phyloP scores from a whole-genome alignment of 257 asterid species.

The Fraxinus pennsylvanica region DNA sequence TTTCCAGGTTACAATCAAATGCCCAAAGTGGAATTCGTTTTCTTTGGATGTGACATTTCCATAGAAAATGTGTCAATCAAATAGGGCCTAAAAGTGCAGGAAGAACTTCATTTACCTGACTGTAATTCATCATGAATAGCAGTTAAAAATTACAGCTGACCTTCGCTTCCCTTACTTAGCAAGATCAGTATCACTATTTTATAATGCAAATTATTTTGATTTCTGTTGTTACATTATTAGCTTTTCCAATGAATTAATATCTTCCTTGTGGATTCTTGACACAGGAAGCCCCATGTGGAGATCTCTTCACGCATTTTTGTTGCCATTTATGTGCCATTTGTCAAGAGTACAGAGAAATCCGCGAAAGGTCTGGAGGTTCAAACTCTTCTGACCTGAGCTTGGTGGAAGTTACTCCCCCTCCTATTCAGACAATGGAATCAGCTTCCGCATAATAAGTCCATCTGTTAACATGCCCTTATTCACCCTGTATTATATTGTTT shows the following conservation, averaged over 20 bases:
- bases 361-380: constrained; percentile 56
- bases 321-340: constrained; percentile 91
- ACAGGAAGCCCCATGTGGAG: constrained; percentile 97
- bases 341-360: constrained; percentile 92
- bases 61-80: no score
- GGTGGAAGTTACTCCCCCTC: constrained; percentile 70
- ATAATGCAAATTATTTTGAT: neutral
- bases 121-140: neutral
- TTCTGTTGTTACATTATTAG: neutral
- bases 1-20: no score
- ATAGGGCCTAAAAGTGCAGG: neutral
- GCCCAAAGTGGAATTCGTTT: no score
- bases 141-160: neutral
- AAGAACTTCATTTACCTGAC: neutral
- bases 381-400: constrained; percentile 37
- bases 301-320: constrained; percentile 75
- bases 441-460: constrained; percentile 34
- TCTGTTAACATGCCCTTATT: constrained; percentile 7
- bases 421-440: constrained; percentile 76
- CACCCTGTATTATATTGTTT: constrained; percentile 15
- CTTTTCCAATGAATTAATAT: neutral
- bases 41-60: no score
- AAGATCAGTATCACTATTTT: neutral
- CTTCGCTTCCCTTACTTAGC: neutral
- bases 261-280: constrained; percentile 18